phyloP scores from a whole-genome alignment of 78 protist species.

The Bigelowiella natans region DNA sequence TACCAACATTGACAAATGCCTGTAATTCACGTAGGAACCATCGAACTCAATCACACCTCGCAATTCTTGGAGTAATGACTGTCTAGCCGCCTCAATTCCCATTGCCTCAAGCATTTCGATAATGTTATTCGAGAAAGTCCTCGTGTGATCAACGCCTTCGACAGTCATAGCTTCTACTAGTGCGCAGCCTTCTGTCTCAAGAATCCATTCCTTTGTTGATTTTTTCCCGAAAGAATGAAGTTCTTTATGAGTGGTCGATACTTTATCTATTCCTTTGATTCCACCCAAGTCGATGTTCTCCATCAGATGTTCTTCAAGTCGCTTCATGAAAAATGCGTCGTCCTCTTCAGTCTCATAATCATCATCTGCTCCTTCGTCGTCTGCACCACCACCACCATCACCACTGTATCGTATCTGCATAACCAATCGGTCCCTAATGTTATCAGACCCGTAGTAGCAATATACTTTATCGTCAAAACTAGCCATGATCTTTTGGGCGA shows the following conservation, averaged over 20 bases:
- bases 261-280: constrained; percentile 64
- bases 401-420: constrained; percentile 6
- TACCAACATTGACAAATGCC: constrained; percentile 85
- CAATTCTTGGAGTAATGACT: constrained; percentile 73
- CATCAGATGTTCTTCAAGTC: constrained; percentile 58
- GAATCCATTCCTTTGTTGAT: constrained; percentile 20
- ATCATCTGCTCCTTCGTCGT: not conserved
- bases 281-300: constrained; percentile 55
- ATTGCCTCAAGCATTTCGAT: constrained; percentile 70
- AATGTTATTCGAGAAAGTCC: constrained; percentile 82
- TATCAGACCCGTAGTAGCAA: constrained; percentile 66
- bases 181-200: constrained; percentile 59
- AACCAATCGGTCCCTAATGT: constrained; percentile 53
- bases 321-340: constrained; percentile 46
- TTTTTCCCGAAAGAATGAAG: too few species aligned
- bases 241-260: constrained; percentile 36
- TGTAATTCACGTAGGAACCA: constrained; percentile 93
- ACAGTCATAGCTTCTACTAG: constrained; percentile 61
- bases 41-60: constrained; percentile 67
- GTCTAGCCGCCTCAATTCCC: constrained; percentile 97
- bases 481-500: constrained; percentile 44
- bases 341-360: constrained; percentile 32
- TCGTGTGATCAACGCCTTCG: constrained; percentile 63
- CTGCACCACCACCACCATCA: not conserved
- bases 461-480: constrained; percentile 44